Evolutionary conservation across 2,329 filamentous ascomycete genomes (phyloP).

Genomic region (Exophiala alcalophila): DNA sequence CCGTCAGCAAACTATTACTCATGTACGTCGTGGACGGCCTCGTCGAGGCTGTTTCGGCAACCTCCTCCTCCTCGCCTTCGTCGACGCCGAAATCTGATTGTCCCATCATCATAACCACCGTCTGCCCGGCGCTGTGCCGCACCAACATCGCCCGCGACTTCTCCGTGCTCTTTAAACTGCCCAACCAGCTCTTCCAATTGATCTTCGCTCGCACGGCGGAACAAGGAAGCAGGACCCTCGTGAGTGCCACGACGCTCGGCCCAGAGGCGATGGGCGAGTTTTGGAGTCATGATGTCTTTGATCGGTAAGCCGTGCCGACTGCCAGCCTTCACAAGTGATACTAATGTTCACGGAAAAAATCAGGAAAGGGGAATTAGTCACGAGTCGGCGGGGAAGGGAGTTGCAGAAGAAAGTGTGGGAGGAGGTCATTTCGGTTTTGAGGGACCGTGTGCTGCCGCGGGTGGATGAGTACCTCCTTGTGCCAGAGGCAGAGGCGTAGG

Average conservation of each 20-base stretch:
- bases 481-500: too few species aligned
- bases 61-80: slow-evolving; percentile 28
- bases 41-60: slow-evolving; percentile 25
- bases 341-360: too few species aligned
- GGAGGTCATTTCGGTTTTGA: slow-evolving; percentile 38
- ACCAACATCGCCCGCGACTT: slow-evolving; percentile 43
- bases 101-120: slow-evolving; percentile 43
- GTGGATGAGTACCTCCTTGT: background rate
- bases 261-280: slow-evolving; percentile 43
- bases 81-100: slow-evolving; percentile 35
- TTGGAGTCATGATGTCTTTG: slow-evolving; percentile 39
- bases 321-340: background rate
- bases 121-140: slow-evolving; percentile 45
- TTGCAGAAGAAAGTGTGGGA: slow-evolving; percentile 40
- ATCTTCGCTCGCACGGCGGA: slow-evolving; percentile 45
- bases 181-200: slow-evolving; percentile 36
- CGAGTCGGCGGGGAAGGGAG: slow-evolving; percentile 33
- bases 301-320: slow-evolving; percentile 5
- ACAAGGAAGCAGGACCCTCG: slow-evolving; percentile 44
- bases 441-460: slow-evolving; percentile 1
- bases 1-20: slow-evolving; percentile 41
- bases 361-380: slow-evolving; percentile 18
- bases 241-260: slow-evolving; percentile 44
- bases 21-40: slow-evolving; percentile 42
- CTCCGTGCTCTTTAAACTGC: slow-evolving; percentile 28